A percentile compares a stretch with the other conserved stretches of the same genome.
Conservation (phyloP, 225 moss, liverwort and hornwort genomes). For the Marchantia polymorpha region DNA sequence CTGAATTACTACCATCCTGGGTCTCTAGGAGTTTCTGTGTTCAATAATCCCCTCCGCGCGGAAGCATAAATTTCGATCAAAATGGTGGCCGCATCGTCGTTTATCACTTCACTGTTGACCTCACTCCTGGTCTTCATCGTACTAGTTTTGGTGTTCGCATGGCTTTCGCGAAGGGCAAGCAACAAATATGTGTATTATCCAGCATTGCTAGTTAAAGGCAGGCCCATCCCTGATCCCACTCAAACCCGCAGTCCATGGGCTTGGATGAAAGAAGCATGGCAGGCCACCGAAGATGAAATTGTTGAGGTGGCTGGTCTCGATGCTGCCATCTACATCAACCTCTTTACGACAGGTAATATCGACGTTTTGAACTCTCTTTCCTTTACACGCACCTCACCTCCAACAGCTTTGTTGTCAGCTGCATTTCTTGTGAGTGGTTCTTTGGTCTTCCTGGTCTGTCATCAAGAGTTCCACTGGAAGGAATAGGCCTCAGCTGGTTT, state of each 20-base stretch:
- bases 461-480: too few species aligned
- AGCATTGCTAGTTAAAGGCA: conserved; percentile 45
- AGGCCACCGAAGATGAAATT: conserved; percentile 52
- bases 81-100: conserved; percentile 58
- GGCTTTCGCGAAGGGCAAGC: conserved; percentile 50
- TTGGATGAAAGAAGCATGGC: conserved; percentile 52
- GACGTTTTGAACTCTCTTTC: neutral
- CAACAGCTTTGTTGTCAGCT: too few species aligned
- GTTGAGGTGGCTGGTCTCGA: conserved; percentile 66
- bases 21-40: neutral
- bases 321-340: conserved; percentile 66
- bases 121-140: conserved; percentile 49
- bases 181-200: conserved; percentile 73
- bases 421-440: too few species aligned
- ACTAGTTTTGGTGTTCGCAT: conserved; percentile 39
- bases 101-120: conserved; percentile 64
- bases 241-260: conserved; percentile 39
- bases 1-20: neutral
- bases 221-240: conserved; percentile 18
- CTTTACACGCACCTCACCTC: too few species aligned
- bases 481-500: too few species aligned
- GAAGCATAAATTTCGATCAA: neutral
- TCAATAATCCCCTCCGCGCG: neutral
- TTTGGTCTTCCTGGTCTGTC: too few species aligned
- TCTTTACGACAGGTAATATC: conserved; percentile 68